A percentile compares a stretch with the other conserved stretches of the same genome.
Conservation (phyloP, 208 protist genomes). For the Crithidia thermophila region DNA sequence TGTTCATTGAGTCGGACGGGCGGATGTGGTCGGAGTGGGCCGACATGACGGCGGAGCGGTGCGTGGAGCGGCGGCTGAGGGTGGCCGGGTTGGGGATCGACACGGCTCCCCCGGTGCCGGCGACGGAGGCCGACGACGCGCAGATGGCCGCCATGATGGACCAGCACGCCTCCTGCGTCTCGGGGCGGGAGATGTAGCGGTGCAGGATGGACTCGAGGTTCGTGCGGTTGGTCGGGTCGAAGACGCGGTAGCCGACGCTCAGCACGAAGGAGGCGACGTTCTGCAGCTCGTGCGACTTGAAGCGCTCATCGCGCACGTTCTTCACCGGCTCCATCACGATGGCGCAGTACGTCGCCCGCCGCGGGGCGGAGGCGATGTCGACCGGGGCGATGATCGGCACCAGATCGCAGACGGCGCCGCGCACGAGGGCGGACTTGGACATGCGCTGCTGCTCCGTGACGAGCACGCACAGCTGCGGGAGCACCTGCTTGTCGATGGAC, state of each 20-base stretch:
- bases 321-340: constrained; percentile 94
- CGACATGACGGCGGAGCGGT: constrained; percentile 16
- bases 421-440: constrained; percentile 78
- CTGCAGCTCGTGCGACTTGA: constrained; percentile 77
- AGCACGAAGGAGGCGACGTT: constrained; percentile 87
- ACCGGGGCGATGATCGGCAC: constrained; percentile 87
- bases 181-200: constrained; percentile 82
- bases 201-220: constrained; percentile 89
- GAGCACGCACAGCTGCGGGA: constrained; percentile 82
- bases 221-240: constrained; percentile 82
- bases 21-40: constrained; percentile 2
- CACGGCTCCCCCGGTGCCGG: constrained; percentile 4
- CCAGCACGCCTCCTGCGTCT: constrained; percentile 91
- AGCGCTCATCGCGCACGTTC: constrained; percentile 86
- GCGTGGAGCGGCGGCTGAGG: constrained; percentile 12
- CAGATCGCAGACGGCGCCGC: constrained; percentile 79
- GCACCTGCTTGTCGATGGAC: constrained; percentile 75
- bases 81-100: background rate
- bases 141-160: constrained; percentile 85
- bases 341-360: constrained; percentile 78
- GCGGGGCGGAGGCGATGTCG: constrained; percentile 64
- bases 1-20: constrained; percentile 3
- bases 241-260: constrained; percentile 77
- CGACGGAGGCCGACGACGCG: constrained; percentile 24
- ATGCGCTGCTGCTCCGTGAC: constrained; percentile 87